Percentiles rank a stretch among this genome's conserved stretches.
phyloP scores from a whole-genome alignment of 140 eudicot genomes.

The Oenanthe javanica region DNA sequence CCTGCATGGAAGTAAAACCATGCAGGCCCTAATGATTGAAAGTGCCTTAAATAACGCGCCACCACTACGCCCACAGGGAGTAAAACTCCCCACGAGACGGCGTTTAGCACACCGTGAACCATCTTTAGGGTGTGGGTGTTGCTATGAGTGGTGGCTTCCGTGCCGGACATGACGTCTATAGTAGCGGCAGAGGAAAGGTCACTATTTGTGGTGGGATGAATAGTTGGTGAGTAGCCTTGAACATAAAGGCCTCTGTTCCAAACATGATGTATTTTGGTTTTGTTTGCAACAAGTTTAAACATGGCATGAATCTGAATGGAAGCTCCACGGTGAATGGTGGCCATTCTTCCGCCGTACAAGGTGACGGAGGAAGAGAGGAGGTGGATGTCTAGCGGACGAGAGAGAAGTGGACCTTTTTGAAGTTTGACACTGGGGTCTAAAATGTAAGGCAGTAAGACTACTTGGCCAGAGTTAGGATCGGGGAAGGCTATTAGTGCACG shows the following conservation, averaged over 20 bases:
- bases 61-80: conserved; percentile 67
- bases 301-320: conserved; percentile 64
- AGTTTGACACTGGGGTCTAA: conserved; percentile 70
- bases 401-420: conserved; percentile 56
- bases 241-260: conserved; percentile 96
- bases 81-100: conserved; percentile 79
- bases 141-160: conserved; percentile 26
- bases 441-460: conserved; percentile 70
- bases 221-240: conserved; percentile 94
- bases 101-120: conserved; percentile 57
- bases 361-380: conserved; percentile 67
- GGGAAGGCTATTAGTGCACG: conserved; percentile 90
- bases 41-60: conserved; percentile 69
- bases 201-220: conserved; percentile 65
- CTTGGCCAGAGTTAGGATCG: conserved; percentile 94
- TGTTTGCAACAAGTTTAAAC: conserved; percentile 59
- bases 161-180: conserved; percentile 62
- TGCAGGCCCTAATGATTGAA: conserved; percentile 53
- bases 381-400: conserved; percentile 80
- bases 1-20: conserved; percentile 95
- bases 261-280: conserved; percentile 58
- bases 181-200: conserved; percentile 74
- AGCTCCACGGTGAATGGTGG: conserved; percentile 76
- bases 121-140: conserved; percentile 41
- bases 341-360: conserved; percentile 76